Evolutionary conservation across 2,329 filamentous ascomycete genomes (phyloP).

Genomic region (Dothideomycetes sp.): DNA sequence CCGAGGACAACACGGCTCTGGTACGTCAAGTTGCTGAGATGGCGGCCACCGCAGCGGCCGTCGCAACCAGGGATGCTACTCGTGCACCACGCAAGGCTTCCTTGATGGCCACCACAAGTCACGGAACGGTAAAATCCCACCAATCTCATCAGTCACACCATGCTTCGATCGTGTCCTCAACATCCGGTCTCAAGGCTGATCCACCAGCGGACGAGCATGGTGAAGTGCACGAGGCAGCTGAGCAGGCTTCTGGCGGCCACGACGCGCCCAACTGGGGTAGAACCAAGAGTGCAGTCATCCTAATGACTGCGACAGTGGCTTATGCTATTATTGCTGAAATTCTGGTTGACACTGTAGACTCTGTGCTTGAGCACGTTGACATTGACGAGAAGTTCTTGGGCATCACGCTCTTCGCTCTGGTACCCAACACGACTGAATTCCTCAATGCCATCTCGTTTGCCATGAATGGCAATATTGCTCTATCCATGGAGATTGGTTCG

Average conservation of each 20-base stretch:
- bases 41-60: constrained; percentile 79
- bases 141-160: constrained; percentile 1
- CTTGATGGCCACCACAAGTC: constrained; percentile 28
- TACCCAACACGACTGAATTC: constrained; percentile 97
- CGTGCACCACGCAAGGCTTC: constrained; percentile 44
- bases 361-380: constrained; percentile 80
- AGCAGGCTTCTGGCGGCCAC: constrained; percentile 60
- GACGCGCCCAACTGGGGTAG: constrained; percentile 99
- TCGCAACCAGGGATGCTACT: constrained; percentile 70
- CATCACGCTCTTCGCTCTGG: constrained; percentile 90
- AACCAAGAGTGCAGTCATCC: constrained; percentile 78
- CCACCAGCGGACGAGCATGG: constrained; percentile 28
- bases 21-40: constrained; percentile 87
- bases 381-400: constrained; percentile 97
- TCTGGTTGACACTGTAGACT: constrained; percentile 90
- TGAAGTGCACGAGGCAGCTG: constrained; percentile 36
- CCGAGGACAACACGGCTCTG: constrained; percentile 71
- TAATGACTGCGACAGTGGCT: constrained; percentile 78
- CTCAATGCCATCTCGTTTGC: constrained; percentile 98
- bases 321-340: constrained; percentile 98
- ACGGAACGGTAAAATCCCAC: constrained; percentile 21
- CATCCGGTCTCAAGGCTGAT: constrained; percentile 11
- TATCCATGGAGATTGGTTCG: constrained; percentile 98
- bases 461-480: constrained; percentile 98
- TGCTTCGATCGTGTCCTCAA: not conserved